Conservation (phyloP, 148 eudicot species). For the Chenopodium album region DNA sequence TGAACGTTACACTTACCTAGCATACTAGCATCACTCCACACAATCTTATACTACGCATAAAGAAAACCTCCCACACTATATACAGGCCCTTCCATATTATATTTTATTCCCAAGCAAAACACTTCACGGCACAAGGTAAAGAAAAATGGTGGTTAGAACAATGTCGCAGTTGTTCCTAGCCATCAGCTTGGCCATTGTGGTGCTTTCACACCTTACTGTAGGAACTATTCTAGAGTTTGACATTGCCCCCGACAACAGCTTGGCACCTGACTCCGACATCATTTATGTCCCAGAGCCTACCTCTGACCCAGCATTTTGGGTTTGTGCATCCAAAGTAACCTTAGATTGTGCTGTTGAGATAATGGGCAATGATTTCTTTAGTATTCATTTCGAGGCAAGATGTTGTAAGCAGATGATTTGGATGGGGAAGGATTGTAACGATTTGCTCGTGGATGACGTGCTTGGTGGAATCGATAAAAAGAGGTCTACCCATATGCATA, state of each 20-base stretch:
- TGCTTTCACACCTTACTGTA: neutral
- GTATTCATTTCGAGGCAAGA: conserved; percentile 12
- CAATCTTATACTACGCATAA: too few species aligned
- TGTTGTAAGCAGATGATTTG: conserved; percentile 14
- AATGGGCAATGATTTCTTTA: conserved; percentile 2
- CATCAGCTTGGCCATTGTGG: neutral
- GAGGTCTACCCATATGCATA: conserved; percentile 1
- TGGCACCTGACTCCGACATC: conserved; percentile 18
- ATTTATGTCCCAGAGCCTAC: conserved; percentile 11
- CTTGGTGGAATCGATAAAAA: neutral
- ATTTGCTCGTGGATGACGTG: neutral
- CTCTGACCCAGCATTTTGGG: neutral
- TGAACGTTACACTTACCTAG: neutral
- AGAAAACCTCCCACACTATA: neutral
- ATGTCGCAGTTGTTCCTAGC: neutral
- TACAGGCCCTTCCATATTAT: neutral
- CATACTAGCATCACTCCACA: neutral
- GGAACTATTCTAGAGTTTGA: neutral
- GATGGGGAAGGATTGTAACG: conserved; percentile 7
- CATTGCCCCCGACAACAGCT: neutral
- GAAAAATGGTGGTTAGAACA: neutral
- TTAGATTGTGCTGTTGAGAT: conserved; percentile 13
- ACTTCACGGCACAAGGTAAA: neutral
- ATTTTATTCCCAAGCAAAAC: neutral
- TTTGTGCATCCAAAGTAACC: conserved; percentile 12